Base-by-base conservation (phyloP, 805 yeast species). In the Kurtzmaniella fragi region DNA sequence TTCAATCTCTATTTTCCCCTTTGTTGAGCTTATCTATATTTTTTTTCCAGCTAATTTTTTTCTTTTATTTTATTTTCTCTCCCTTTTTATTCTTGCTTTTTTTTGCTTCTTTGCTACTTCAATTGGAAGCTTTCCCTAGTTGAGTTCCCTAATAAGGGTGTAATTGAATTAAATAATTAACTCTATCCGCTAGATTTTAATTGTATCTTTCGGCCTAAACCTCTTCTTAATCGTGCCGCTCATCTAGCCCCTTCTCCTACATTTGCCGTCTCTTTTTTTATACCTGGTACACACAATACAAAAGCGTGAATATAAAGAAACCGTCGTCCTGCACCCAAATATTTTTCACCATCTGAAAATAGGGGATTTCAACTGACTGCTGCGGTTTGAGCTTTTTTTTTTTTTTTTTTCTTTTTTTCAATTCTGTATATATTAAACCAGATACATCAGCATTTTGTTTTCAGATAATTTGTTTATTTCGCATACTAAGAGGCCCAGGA, bases 391-490 rank as follows among this genome's bases (percentile, higher is more conserved):
- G n/a, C 8, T 9, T 11, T 28, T 26, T 6, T 28, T 27, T 25
- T 34, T 30, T 28, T 31, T 34, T 30, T 32, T 39, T 35, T 13
- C 15, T 30, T 34, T 33, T 10, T 10, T n/a, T 37, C 17, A 30
- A 14, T 23, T 23, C 14, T 31, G 4, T 14, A 12, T 14, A 26
- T 17, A 14, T n/a, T 34, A 27, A 25, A 33, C 15, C 25, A 23
- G 17, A 25, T 26, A 11, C 16, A 33, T 33, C 9, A 25, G 16
- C 17, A 28, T 8, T 25, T 5, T 28, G n/a, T 10, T 15, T 35
- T 17, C 36, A 20, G 36, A 26, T 14, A 34, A 26, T 23, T 36
- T 42, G 16, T 17, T 13, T 17, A 14, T 25, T 23, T 25, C 15
- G 25, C n/a, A 9, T 15, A 6, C 34, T 12, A 5, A 16, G 20